Base-by-base conservation (phyloP, 192 early-diverging fungal genomes). In the Coemansia erecta region DNA sequence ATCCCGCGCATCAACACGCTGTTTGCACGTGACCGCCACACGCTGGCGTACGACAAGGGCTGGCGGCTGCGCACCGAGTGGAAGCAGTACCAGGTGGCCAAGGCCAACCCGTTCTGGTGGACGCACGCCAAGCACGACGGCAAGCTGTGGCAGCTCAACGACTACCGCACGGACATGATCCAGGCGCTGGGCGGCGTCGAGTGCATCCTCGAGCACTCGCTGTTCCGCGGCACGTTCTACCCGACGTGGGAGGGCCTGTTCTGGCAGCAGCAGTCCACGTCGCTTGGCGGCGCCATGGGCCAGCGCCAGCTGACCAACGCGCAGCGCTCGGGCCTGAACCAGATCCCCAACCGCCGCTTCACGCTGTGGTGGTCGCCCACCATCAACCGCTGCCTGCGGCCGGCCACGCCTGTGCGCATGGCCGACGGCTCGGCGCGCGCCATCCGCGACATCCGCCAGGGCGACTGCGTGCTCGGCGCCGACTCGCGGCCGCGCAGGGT, bases 301-400 rank as follows among this genome's bases (percentile, higher is more conserved):
- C 97, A 92, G 82, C 96, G 96, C 73, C 96, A 99, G 77, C 78
- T 99, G 48, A 99, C 97, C 53, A 99, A 99, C 53, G 97, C 97
- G 10, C 97, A 99, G 76, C 85, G 97, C 33, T 91, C 88, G 17
- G 97, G 97, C 85, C 84, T 99, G 58, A 99, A 97, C 70, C 97
- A 99, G 81, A 99, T 99, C 82, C 97, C 97, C 50, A 99, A 99
- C 83, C 92, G 97, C 84, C 92, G 97, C 44, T 99, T 99, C 73
- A 96, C 94, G 7, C 85, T 99, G 53, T 99, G 97, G 97, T 99
- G 97, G 97, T 93, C 90, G 37, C 94, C 94, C 4, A 99, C 97
- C 7, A 96, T 99, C 70, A 99, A 99, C 72, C 87, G 94, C 61
- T 72, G 70, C 39, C 49, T 72, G 40, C 54, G 55, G 13, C 70